A percentile compares a stretch with the other conserved stretches of the same genome.
Evolutionary conservation across 495 filamentous ascomycete species (phyloP).

Genomic region (Elasticomyces elasticus): DNA sequence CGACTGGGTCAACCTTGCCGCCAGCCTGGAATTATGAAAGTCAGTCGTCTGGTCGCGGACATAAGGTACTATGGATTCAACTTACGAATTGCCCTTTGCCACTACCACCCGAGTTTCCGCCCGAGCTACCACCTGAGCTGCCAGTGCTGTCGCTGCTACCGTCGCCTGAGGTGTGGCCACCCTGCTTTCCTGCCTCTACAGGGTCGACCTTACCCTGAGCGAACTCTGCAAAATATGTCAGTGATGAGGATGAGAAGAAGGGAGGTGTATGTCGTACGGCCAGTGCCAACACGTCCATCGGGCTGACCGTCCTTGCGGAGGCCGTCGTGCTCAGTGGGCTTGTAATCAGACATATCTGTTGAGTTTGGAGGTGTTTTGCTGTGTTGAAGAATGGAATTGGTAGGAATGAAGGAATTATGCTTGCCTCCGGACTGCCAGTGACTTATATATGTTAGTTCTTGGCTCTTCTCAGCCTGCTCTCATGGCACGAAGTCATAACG

Average conservation of each 20-base stretch:
- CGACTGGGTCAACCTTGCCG: conserved; percentile 12
- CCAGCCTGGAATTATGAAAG: no score
- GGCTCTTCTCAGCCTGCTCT: no score
- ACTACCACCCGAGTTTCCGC: conserved; percentile 2
- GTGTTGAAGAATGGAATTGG: no score
- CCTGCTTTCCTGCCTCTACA: conserved; percentile 8
- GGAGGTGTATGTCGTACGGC: neutral
- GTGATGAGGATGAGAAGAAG: neutral
- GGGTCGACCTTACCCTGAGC: conserved; percentile 16
- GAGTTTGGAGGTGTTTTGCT: no score
- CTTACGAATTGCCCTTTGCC: no score
- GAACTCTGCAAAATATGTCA: conserved; percentile 6
- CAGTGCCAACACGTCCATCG: conserved; percentile 12
- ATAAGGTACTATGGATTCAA: no score
- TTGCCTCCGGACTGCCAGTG: no score
- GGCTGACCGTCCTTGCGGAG: conserved; percentile 18
- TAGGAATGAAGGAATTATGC: no score
- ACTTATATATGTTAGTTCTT: no score
- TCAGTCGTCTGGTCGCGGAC: no score
- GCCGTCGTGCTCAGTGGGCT: conserved; percentile 17
- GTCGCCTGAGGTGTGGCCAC: neutral
- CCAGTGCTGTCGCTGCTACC: neutral
- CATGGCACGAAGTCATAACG: no score
- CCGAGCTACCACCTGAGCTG: neutral
- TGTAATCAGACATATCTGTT: conserved; percentile 18